Evolutionary conservation across 345 rosid genomes (phyloP), one percentile per base, ranked within the genome.

Genomic region (Hibiscus syriacus): DNA sequence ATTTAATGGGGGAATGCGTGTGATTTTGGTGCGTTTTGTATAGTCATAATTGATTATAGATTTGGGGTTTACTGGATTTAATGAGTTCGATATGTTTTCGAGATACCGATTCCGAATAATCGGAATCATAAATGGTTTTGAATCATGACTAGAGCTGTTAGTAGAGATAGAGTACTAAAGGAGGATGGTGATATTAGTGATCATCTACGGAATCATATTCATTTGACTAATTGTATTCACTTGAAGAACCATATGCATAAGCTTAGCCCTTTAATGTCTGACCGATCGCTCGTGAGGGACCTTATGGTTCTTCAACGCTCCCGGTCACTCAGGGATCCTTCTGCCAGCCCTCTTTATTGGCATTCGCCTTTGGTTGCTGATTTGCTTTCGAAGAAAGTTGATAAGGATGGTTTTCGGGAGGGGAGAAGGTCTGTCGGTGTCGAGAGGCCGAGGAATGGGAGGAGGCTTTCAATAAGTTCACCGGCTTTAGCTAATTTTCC

Each of bases 211-310:
- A 90, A 90, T 75, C 98, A 95, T 78, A 82, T 95, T 72, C 99
- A 95, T 70, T 83, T 95, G 70, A 90, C 98, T 36, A 95, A 95
- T 66, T 95, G 98, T 75, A 95, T 95, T 70, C 98, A 95, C 81
- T 83, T 95, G 83, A 95, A 95, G 83, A 88, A 95, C 73, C 99
- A 92, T 76, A 92, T 92, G 98, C 99, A 92, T 73, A 94, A 91
- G 76, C 99, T 89, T 59, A 92, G 92, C 73, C 97, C 98, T 26
- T 82, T 86, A 48, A 76, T 85, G 64, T 74, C 80, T 0, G 92
- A 92, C 79, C 82, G 92, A 74, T 85, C 91, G 1, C 83, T 94
- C 4, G 82, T 90, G 88, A 85, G 96, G 81, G 99, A 91, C 80
- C 98, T 92, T 72, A 76, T 85, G 58, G 85, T 77, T 74, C 92